These are phyloP conservation scores for Serendipita vermifera DNA, from an alignment of 768 basidiomycete genomes.

Conservation along the genomic window DNA sequence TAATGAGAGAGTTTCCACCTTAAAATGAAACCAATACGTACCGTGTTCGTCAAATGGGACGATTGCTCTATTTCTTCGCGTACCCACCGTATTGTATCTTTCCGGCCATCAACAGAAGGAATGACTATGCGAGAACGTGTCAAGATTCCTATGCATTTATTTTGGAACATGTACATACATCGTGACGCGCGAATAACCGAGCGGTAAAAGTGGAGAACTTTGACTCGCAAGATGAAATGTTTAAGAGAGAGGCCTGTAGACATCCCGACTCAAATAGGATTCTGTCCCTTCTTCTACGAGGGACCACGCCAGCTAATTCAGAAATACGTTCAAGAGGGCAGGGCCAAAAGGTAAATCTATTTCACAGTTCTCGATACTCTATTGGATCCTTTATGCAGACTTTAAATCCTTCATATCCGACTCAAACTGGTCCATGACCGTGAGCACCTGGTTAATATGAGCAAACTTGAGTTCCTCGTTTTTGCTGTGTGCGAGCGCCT, in stretches of 20 bases:
- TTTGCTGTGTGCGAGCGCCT: conserved; percentile 40
- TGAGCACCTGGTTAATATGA: conserved; percentile 45
- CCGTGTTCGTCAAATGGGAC: background rate
- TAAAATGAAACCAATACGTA: background rate
- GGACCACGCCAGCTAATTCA: too few relatives aligned
- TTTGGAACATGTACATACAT: background rate
- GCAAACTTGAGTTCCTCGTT: conserved; percentile 34
- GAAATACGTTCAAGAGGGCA: too few relatives aligned
- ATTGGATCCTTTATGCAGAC: too few relatives aligned
- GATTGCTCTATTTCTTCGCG: conserved; percentile 1
- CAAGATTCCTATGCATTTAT: background rate
- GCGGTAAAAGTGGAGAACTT: background rate
- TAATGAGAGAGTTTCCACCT: background rate
- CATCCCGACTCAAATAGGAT: too few relatives aligned
- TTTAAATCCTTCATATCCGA: conserved; percentile 7
- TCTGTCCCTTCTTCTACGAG: too few relatives aligned
- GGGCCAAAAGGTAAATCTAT: too few relatives aligned
- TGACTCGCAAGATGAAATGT: background rate
- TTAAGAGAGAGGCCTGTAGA: background rate
- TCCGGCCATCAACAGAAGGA: background rate
- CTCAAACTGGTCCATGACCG: conserved; percentile 45
- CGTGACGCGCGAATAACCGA: conserved; percentile 2
- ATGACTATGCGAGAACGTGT: background rate
- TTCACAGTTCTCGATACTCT: too few relatives aligned
- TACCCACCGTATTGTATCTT: background rate